Evolutionary conservation across 2,329 filamentous ascomycete species (phyloP), one percentile per base, ranked within the genome.

Genomic region (Alternaria ventricosa): DNA sequence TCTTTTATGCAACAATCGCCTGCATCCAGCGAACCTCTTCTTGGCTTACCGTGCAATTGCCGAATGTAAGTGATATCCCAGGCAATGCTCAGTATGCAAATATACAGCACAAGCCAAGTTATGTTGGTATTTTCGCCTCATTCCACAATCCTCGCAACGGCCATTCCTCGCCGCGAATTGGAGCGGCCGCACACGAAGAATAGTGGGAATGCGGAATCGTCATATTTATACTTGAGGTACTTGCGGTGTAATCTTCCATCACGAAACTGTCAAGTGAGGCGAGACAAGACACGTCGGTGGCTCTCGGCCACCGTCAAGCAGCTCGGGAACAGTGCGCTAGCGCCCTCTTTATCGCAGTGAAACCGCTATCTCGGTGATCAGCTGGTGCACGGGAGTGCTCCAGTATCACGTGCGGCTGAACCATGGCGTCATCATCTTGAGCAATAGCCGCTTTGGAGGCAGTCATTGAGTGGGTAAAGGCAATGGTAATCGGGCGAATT

Each of bases 291-390:
- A 50, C 18, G 53, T 25, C 53, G 13, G 53, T n/a, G 33, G 49
- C 49, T 61, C 30, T 46, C 58, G 45, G 51, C 54, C 44, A 28
- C 22, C n/a, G 30, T 53, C 49, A 33, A 53, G 49, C 49, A 23
- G 49, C 20, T 12, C 45, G 30, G 30, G 49, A 53, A 30, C 49
- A 13, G 20, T 41, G 9, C 22, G 49, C 49, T 53, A 53, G 49
- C 49, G 15, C 13, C 20, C 30, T 22, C 36, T 44, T 41, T 47
- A 44, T 55, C 53, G 43, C 22, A 20, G 33, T 57, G 53, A 61
- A 57, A 57, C 58, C 36, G 58, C 41, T 50, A 61, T 57, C 53
- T 27, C 27, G 30, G 6, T 57, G 45, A 57, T 61, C 58, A 61
- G 28, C 58, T 61, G 58, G 58, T 30, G 25, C 53, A 30, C 44